phyloP scores from a whole-genome alignment of 2,329 filamentous ascomycete genomes.

The Trichoderma afroharzianum region DNA sequence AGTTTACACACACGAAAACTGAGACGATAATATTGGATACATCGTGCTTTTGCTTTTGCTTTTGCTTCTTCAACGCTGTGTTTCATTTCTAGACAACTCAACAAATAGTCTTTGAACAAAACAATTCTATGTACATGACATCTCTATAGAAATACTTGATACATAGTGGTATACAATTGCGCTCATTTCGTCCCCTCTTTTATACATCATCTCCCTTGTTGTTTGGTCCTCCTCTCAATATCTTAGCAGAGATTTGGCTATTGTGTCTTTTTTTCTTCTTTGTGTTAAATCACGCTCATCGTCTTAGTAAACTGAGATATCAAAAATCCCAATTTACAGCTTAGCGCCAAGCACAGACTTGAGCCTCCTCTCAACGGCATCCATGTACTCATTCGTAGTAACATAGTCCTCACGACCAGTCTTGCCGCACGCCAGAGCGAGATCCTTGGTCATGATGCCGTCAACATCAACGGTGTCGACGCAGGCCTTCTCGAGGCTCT shows the following conservation, averaged over 20 bases:
- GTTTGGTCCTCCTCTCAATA: not conserved
- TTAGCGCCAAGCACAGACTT: conserved; percentile 65
- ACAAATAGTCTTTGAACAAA: not conserved
- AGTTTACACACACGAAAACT: not conserved
- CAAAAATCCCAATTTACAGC: conserved; percentile 47
- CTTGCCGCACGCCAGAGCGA: conserved; percentile 92
- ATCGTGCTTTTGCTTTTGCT: too few species aligned
- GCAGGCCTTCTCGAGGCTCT: conserved; percentile 88
- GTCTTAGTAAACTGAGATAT: not conserved
- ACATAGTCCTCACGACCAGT: conserved; percentile 81
- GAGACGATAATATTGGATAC: not conserved
- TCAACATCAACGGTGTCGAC: conserved; percentile 91
- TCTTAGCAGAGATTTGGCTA: not conserved
- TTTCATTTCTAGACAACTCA: not conserved
- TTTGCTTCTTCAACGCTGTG: not conserved
- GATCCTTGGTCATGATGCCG: conserved; percentile 98
- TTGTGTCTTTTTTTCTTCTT: not conserved
- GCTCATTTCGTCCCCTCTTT: not conserved
- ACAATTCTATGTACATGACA: not conserved
- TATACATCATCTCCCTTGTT: not conserved
- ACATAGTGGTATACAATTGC: not conserved
- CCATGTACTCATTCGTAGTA: conserved; percentile 86
- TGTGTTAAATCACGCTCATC: too few species aligned
- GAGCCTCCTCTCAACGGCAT: conserved; percentile 86
- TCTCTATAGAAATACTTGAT: not conserved